phyloP scores from a whole-genome alignment of 2,329 filamentous ascomycete genomes.

The Leptosphaerulina australis region DNA sequence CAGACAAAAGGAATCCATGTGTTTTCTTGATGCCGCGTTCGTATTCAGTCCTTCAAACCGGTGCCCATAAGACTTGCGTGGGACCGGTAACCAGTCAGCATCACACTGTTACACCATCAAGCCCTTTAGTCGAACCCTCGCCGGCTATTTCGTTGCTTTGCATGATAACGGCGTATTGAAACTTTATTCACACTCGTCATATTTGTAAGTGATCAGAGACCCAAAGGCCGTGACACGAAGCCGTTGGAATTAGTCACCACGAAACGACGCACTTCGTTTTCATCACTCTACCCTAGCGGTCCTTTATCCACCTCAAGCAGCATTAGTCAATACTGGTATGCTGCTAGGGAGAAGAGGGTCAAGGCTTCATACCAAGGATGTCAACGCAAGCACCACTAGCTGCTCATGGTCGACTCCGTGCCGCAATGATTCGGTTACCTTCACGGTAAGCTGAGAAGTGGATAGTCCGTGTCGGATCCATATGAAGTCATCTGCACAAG shows the following conservation, averaged over 20 bases:
- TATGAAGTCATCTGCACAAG: slow-evolving; percentile 2
- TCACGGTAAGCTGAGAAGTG: slow-evolving; percentile 5
- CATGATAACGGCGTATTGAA: background rate
- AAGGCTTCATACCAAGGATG: slow-evolving; percentile 1
- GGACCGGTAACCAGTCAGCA: slow-evolving; percentile 11
- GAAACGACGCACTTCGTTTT: slow-evolving; percentile 4
- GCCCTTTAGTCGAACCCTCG: background rate
- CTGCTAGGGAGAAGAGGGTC: background rate
- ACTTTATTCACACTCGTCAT: background rate
- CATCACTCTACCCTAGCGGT: slow-evolving; percentile 6
- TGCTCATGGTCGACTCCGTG: slow-evolving; percentile 15
- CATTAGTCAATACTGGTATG: slow-evolving; percentile 3
- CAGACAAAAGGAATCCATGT: background rate
- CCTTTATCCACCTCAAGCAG: slow-evolving; percentile 7
- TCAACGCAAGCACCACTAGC: slow-evolving; percentile 16
- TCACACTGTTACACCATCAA: slow-evolving; percentile 2
- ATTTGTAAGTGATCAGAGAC: slow-evolving; percentile 15
- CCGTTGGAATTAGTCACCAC: background rate
- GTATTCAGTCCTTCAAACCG: slow-evolving; percentile 4
- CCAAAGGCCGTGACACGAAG: slow-evolving; percentile 6
- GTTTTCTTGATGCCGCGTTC: background rate
- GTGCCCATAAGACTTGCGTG: slow-evolving; percentile 4
- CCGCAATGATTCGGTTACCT: slow-evolving; percentile 1
- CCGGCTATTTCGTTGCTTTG: slow-evolving; percentile 3
- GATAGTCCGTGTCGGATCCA: slow-evolving; percentile 5